phyloP scores from a whole-genome alignment of 176 grass and related monocot genomes.

The Oropetium thomaeum region DNA sequence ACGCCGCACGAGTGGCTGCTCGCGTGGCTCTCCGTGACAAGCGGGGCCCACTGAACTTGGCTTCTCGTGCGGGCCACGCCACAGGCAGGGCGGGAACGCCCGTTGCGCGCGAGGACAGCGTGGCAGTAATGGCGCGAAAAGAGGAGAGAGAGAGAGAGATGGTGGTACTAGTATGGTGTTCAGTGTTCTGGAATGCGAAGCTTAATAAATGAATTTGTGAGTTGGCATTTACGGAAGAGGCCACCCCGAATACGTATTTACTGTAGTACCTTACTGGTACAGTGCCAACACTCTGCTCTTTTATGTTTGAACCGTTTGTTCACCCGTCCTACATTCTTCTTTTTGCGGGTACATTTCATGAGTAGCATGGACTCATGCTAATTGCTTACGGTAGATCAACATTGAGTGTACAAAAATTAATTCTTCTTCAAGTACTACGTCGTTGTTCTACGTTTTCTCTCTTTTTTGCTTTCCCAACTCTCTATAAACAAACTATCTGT shows the following conservation, averaged over 20 bases:
- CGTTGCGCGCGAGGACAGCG: background rate
- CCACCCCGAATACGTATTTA: background rate
- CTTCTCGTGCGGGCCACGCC: conserved; percentile 19
- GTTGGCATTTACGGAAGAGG: conserved; percentile 1
- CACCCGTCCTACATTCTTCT: background rate
- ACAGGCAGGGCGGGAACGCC: background rate
- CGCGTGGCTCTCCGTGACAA: background rate
- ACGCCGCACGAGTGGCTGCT: background rate
- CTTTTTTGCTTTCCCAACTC: too few species aligned
- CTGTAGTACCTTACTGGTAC: background rate
- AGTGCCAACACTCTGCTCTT: background rate
- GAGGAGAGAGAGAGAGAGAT: too few species aligned
- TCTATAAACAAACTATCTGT: too few species aligned
- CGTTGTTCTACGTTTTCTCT: too few species aligned
- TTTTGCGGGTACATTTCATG: too few species aligned
- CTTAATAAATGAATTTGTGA: background rate
- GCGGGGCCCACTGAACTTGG: background rate
- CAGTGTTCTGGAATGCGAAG: background rate
- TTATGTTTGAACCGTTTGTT: background rate
- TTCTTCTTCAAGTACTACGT: too few species aligned
- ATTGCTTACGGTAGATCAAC: too few species aligned
- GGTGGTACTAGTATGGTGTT: background rate
- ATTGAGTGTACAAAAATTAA: too few species aligned
- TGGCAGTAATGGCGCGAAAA: background rate
- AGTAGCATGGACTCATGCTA: too few species aligned